These are phyloP conservation scores for Auricularia auricula-judae DNA, from an alignment of 768 basidiomycete species.

Conservation along the genomic window DNA sequence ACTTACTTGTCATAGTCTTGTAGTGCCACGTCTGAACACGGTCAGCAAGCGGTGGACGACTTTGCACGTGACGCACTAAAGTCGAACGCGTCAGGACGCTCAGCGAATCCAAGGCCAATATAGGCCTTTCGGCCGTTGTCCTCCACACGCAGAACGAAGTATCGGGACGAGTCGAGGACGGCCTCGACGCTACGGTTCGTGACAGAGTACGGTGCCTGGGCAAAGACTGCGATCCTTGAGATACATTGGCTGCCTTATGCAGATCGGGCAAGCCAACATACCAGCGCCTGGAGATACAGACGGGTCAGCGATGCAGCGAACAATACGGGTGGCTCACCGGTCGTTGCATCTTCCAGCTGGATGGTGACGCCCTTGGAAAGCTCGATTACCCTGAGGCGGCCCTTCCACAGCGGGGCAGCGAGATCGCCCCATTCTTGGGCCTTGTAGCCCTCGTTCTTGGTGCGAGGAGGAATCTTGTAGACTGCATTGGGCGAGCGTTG, in stretches of 20 bases:
- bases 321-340: conserved; percentile 40
- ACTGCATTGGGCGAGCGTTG: conserved; percentile 33
- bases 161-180: conserved; percentile 90
- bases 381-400: conserved; percentile 77
- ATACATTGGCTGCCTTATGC: conserved; percentile 11
- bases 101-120: conserved; percentile 87
- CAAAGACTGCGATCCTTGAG: conserved; percentile 52
- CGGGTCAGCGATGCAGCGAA: neutral
- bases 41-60: conserved; percentile 5
- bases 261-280: conserved; percentile 26
- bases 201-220: conserved; percentile 72
- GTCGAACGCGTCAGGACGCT: conserved; percentile 36
- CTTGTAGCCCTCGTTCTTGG: conserved; percentile 78
- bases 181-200: conserved; percentile 80
- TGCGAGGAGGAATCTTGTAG: conserved; percentile 84
- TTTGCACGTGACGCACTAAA: conserved; percentile 1
- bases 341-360: conserved; percentile 69
- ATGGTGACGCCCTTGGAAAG: conserved; percentile 55
- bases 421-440: conserved; percentile 92
- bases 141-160: conserved; percentile 88
- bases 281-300: conserved; percentile 44
- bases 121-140: conserved; percentile 79
- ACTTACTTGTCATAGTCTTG: conserved; percentile 77
- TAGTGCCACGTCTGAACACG: conserved; percentile 57
- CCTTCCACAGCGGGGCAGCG: conserved; percentile 79